A percentile compares a stretch with the other conserved stretches of the same genome.
Evolutionary conservation across 305 asterid species (phyloP).

Genomic region (Fraxinus greggii): DNA sequence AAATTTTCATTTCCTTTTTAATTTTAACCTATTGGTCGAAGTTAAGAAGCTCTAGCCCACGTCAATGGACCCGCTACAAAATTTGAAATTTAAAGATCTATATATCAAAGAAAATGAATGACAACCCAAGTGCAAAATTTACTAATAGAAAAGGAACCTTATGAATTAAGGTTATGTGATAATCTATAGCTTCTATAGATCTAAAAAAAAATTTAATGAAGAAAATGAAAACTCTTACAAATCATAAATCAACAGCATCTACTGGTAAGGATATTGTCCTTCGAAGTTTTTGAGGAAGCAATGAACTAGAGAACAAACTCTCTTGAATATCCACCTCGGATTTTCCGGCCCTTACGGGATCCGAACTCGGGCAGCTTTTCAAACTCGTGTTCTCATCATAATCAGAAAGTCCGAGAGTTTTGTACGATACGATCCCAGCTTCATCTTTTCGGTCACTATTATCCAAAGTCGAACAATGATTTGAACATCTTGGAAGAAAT

Average conservation of each 20-base stretch:
- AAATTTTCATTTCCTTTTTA: neutral
- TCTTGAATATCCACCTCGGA: neutral
- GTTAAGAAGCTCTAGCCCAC: neutral
- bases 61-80: neutral
- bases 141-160: neutral
- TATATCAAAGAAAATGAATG: neutral
- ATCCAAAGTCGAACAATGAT: slow-evolving; percentile 15
- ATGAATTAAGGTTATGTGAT: neutral
- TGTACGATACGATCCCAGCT: neutral
- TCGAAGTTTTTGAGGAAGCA: slow-evolving; percentile 48
- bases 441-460: slow-evolving; percentile 6
- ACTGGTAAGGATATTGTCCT: slow-evolving; percentile 70
- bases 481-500: slow-evolving; percentile 8
- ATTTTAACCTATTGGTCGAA: neutral
- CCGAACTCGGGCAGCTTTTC: slow-evolving; percentile 10
- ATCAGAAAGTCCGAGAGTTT: neutral
- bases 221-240: neutral
- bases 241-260: slow-evolving; percentile 58
- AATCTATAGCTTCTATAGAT: neutral
- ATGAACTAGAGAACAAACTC: slow-evolving; percentile 47
- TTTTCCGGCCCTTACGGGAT: neutral
- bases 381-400: neutral
- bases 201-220: neutral
- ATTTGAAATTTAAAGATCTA: neutral
- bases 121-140: neutral